Evolutionary conservation across 202 grass and related monocot species (phyloP).

Genomic region (Hordeum pubiflorum): DNA sequence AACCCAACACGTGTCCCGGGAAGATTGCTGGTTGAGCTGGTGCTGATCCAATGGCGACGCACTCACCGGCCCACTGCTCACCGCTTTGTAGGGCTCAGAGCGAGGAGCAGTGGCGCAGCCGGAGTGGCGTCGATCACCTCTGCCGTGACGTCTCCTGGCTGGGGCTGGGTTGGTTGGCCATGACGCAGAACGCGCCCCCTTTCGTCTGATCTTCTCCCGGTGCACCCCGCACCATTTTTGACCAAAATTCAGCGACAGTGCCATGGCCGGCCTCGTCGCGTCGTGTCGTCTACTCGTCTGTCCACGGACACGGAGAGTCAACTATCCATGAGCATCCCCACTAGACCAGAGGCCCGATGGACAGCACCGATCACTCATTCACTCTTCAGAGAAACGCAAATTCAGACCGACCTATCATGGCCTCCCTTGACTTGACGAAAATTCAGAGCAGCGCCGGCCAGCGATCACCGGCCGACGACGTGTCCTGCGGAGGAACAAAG

Average conservation of each 20-base stretch:
- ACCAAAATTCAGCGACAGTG: not conserved
- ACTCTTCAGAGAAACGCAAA: no score
- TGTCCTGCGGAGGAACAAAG: no score
- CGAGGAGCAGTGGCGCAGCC: not conserved
- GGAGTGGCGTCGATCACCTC: not conserved
- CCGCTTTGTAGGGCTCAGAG: not conserved
- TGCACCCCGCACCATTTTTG: slow-evolving; percentile 16
- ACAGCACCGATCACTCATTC: no score
- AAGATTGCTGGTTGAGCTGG: not conserved
- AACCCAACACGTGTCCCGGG: no score
- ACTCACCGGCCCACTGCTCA: not conserved
- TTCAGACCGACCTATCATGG: no score
- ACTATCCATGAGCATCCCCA: not conserved
- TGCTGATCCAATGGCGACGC: not conserved
- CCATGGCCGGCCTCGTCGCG: no score
- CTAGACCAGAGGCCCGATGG: not conserved
- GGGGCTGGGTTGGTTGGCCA: not conserved
- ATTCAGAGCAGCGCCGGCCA: no score
- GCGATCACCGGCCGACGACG: no score
- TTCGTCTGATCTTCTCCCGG: not conserved
- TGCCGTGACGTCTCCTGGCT: not conserved
- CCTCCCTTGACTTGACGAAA: no score
- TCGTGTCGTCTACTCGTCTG: not conserved
- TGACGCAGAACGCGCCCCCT: not conserved
- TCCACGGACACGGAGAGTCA: slow-evolving; percentile 1